phyloP scores from a whole-genome alignment of 352 stramenopile species.

The Thraustotheca clavata region DNA sequence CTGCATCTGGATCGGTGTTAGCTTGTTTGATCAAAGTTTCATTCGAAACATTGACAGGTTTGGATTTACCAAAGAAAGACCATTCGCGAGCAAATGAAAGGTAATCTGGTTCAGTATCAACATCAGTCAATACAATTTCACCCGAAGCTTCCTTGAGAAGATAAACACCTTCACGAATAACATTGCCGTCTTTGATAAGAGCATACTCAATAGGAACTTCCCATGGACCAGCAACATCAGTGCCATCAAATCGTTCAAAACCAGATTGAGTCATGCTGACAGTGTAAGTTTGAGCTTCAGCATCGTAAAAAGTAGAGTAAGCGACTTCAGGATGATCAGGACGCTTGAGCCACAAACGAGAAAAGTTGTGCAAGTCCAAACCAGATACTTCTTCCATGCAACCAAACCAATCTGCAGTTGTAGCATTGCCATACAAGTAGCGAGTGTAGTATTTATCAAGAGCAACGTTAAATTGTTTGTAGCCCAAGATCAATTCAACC shows the following conservation, averaged over 20 bases:
- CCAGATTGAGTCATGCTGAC: constrained; percentile 60
- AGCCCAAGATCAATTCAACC: constrained; percentile 55
- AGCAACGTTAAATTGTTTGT: constrained; percentile 61
- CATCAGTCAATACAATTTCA: constrained; percentile 41
- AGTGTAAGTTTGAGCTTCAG: constrained; percentile 36
- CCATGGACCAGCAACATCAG: constrained; percentile 59
- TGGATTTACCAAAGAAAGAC: constrained; percentile 73
- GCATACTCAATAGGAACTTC: constrained; percentile 72
- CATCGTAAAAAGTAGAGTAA: constrained; percentile 51
- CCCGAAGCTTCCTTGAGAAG: constrained; percentile 50
- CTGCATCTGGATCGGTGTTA: constrained; percentile 51
- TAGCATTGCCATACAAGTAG: constrained; percentile 61
- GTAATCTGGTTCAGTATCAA: constrained; percentile 48
- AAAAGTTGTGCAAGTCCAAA: constrained; percentile 48
- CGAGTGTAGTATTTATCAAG: constrained; percentile 73
- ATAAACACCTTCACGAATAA: constrained; percentile 48
- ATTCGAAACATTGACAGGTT: constrained; percentile 43
- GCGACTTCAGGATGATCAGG: constrained; percentile 54
- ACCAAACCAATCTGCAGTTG: constrained; percentile 62
- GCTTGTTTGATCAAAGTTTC: constrained; percentile 53
- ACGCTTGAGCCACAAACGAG: constrained; percentile 66
- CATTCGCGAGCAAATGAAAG: constrained; percentile 65
- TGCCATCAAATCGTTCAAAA: constrained; percentile 49
- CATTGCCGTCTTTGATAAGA: constrained; percentile 54
- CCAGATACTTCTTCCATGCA: constrained; percentile 72